Base-by-base conservation (phyloP, 139 green algal genomes). In the Raphidocelis subcapitata region DNA sequence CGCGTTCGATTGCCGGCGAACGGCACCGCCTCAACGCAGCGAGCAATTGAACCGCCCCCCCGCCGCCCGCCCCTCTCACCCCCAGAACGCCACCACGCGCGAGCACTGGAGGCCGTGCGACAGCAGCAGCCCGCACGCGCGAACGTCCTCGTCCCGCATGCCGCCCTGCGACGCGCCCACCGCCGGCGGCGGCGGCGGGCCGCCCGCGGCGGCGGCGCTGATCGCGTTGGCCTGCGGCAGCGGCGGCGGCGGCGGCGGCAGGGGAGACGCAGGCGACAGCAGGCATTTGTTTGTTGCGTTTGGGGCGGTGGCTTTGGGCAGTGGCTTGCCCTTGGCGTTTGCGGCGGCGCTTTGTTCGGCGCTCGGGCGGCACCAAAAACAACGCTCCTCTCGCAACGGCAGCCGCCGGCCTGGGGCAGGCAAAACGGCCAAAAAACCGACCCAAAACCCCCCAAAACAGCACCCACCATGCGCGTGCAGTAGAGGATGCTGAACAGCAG, bases 401-500 rank as follows among this genome's bases (percentile, higher is more conserved):
- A 49, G 12, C 41, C 41, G 41, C 41, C 12, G 8, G 12, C 41
- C 12, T 49, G 41, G 12, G 8, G 8, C 8, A 49, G 8, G 41
- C 8, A 20, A 20, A 12, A 49, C 12, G 8, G 41, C 8, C 41
- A 49, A 49, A 20, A 12, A 49, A 12, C 41, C 41, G 8, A 20
- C 41, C 41, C 41, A 8, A 20, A 8, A 8, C 41, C 41, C 41
- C 41, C 41, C 41, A 49, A 49, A 49, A 12, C 8, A 12, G 41
- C 8, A 8, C 41, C 8, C 41, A 49, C 41, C 41, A 49, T 49
- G 33, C 72, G 49, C n/a, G 72, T 78, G 68, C 76, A 86, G 67
- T 85, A 79, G 24, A 85, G 81, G 47, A 90, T 74, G 65, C 70
- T 79, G 16, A 75, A 79, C 1, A 91, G 54, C 16, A 89, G 62